Conservation (phyloP, 2,329 filamentous ascomycete genomes). For the Cryoendolithus antarcticus region DNA sequence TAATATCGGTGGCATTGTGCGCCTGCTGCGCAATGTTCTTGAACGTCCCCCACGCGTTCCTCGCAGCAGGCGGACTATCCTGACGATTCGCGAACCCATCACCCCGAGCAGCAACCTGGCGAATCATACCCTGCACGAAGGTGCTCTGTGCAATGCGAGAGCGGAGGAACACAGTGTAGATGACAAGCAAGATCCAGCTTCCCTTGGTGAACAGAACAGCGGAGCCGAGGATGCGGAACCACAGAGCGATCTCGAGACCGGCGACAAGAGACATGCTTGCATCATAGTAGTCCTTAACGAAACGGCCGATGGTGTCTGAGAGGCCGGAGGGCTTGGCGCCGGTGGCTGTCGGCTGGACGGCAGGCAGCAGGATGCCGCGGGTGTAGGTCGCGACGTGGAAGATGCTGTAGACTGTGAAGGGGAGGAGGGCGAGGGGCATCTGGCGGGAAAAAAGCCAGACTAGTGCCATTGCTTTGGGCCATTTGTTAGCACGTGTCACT, state of each 20-base stretch:
- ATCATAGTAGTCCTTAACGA: constrained; percentile 98
- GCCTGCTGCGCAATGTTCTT: constrained; percentile 64
- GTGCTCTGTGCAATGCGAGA: constrained; percentile 79
- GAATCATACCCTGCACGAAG: constrained; percentile 79
- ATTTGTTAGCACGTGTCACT: constrained; percentile 3
- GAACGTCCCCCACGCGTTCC: constrained; percentile 67
- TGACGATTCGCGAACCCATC: constrained; percentile 78
- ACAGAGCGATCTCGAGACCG: constrained; percentile 73
- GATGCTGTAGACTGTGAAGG: constrained; percentile 91
- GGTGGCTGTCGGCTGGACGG: constrained; percentile 55
- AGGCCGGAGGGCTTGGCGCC: constrained; percentile 50
- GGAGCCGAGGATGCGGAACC: constrained; percentile 68
- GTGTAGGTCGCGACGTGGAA: constrained; percentile 98
- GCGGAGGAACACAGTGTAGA: constrained; percentile 90
- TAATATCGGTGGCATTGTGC: constrained; percentile 66
- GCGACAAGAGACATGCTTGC: constrained; percentile 88
- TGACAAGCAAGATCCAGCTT: constrained; percentile 72
- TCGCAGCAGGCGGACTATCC: constrained; percentile 67
- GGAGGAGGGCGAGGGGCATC: constrained; percentile 78
- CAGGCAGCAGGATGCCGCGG: constrained; percentile 84
- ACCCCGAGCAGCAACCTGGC: constrained; percentile 57
- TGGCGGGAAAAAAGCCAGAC: constrained; percentile 90
- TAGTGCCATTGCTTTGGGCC: constrained; percentile 64
- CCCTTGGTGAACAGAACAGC: constrained; percentile 80
- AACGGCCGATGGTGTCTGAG: constrained; percentile 74